Conservation (phyloP, 2,329 filamentous ascomycete genomes). For the Xylariaceae sp. region DNA sequence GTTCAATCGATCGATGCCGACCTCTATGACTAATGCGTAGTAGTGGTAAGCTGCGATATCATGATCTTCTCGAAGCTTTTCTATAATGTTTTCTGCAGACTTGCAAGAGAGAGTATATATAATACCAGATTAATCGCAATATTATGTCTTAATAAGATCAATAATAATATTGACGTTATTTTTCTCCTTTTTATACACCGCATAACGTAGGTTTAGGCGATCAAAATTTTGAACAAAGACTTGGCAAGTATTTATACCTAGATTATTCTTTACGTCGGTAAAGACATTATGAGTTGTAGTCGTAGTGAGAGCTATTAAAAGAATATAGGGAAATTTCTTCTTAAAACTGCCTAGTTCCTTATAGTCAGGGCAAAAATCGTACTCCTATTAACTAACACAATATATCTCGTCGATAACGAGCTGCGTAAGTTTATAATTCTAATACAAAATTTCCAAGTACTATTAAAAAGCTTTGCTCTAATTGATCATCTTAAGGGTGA, state of each 20-base stretch:
- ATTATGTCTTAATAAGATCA: slow-evolving; percentile 64
- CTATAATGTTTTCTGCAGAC: slow-evolving; percentile 74
- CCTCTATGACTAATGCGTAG: slow-evolving; percentile 78
- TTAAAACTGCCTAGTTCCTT: slow-evolving; percentile 76
- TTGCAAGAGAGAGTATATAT: slow-evolving; percentile 86
- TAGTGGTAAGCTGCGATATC: slow-evolving; percentile 76
- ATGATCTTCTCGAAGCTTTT: slow-evolving; percentile 53
- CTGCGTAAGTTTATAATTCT: slow-evolving; percentile 69
- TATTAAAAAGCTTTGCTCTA: slow-evolving; percentile 68
- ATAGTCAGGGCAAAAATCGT: slow-evolving; percentile 95
- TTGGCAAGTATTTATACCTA: slow-evolving; percentile 72
- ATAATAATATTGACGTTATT: slow-evolving; percentile 51
- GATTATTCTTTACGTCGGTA: slow-evolving; percentile 82
- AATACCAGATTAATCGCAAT: slow-evolving; percentile 74
- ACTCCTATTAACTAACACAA: slow-evolving; percentile 98
- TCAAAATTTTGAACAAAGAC: slow-evolving; percentile 92
- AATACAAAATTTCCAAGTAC: slow-evolving; percentile 63
- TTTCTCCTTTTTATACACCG: slow-evolving; percentile 69
- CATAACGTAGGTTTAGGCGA: slow-evolving; percentile 86
- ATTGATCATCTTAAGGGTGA: slow-evolving; percentile 93
- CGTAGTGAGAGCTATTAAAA: slow-evolving; percentile 90
- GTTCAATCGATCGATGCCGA: too few species aligned
- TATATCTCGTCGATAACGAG: slow-evolving; percentile 97
- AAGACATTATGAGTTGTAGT: slow-evolving; percentile 93
- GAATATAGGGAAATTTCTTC: slow-evolving; percentile 67